Conservation (phyloP, 768 basidiomycete species). For the Coprinopsis sp. region DNA sequence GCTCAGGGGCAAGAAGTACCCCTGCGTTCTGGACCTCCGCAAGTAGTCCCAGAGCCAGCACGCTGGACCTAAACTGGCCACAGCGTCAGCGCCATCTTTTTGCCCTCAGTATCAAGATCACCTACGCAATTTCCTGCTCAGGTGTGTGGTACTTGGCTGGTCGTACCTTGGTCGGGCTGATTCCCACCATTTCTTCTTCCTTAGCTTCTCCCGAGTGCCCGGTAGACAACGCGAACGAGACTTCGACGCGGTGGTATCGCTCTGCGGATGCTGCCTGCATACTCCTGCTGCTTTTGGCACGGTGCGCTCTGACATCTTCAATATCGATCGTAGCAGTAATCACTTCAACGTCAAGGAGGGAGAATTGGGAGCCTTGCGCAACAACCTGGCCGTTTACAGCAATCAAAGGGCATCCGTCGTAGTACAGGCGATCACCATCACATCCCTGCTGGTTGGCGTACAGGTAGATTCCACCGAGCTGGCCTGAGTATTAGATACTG, state of each 20-base stretch:
- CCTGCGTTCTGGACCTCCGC: slow-evolving; percentile 86
- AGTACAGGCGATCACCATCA: slow-evolving; percentile 96
- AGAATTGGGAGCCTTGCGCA: slow-evolving; percentile 97
- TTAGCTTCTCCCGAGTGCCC: slow-evolving; percentile 66
- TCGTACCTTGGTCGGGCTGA: slow-evolving; percentile 32
- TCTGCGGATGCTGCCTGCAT: slow-evolving; percentile 82
- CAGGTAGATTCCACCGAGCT: slow-evolving; percentile 96
- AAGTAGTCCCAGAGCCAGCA: slow-evolving; percentile 99
- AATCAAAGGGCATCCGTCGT: slow-evolving; percentile 96
- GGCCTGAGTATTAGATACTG: slow-evolving; percentile 6
- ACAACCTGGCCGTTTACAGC: slow-evolving; percentile 89
- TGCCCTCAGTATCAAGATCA: slow-evolving; percentile 12
- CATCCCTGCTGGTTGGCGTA: slow-evolving; percentile 99
- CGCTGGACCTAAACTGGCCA: slow-evolving; percentile 81
- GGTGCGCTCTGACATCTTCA: slow-evolving; percentile 91
- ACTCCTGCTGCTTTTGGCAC: slow-evolving; percentile 76
- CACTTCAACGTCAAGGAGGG: slow-evolving; percentile 92
- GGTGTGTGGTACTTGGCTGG: slow-evolving; percentile 76
- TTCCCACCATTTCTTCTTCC: slow-evolving; percentile 43
- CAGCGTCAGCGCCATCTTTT: slow-evolving; percentile 2
- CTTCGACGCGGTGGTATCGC: slow-evolving; percentile 77
- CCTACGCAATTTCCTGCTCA: slow-evolving; percentile 97
- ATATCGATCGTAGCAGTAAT: slow-evolving; percentile 94
- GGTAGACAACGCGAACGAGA: slow-evolving; percentile 71
- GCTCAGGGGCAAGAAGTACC: slow-evolving; percentile 92